Evolutionary conservation across 108 stramenopile species (phyloP).

Genomic region (Cyclotella atomus): DNA sequence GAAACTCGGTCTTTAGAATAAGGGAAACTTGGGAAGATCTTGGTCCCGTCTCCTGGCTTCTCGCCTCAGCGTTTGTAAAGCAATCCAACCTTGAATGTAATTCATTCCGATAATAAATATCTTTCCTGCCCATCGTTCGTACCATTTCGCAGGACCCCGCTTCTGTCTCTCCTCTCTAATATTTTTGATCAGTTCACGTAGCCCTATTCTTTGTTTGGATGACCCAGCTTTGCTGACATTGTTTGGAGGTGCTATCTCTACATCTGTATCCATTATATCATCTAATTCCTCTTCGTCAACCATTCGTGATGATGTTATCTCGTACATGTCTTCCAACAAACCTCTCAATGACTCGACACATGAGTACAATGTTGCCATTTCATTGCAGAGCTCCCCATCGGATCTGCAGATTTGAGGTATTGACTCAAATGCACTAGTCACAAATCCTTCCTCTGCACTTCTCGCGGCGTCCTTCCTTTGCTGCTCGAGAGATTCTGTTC

Average conservation of each 20-base stretch:
- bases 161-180: conserved; percentile 26
- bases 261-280: conserved; percentile 28
- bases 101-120: conserved; percentile 76
- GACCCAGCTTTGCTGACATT: neutral
- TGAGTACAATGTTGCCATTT: conserved; percentile 44
- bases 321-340: conserved; percentile 77
- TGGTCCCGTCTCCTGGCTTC: conserved; percentile 79
- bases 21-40: conserved; percentile 86
- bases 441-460: conserved; percentile 63
- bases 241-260: conserved; percentile 28
- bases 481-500: conserved; percentile 16
- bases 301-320: conserved; percentile 52
- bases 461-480: conserved; percentile 43
- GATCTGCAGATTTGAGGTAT: conserved; percentile 57
- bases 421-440: conserved; percentile 57
- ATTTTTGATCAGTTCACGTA: conserved; percentile 42
- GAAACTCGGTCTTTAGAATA: conserved; percentile 56
- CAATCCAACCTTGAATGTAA: conserved; percentile 87
- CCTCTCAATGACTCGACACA: conserved; percentile 55
- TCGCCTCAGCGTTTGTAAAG: conserved; percentile 71
- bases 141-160: conserved; percentile 66
- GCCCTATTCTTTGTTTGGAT: conserved; percentile 26
- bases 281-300: conserved; percentile 54
- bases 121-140: conserved; percentile 72
- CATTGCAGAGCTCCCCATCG: conserved; percentile 26